Percentiles rank a stretch among this genome's conserved stretches.
Conservation (phyloP, 345 rosid species). For the Bruguiera gymnorhiza region DNA sequence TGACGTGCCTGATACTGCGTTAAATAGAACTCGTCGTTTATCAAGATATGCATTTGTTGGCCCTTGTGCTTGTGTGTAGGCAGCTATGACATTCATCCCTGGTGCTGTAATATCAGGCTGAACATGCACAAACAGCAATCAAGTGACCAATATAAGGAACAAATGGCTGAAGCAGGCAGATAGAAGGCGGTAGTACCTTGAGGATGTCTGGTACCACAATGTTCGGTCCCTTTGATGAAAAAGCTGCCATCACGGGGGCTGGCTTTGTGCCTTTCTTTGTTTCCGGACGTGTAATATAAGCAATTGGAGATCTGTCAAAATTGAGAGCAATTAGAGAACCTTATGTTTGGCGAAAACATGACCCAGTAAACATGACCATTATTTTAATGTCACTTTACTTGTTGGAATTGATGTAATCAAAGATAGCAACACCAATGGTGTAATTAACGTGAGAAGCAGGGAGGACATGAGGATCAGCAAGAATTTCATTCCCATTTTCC, state of each 20-base stretch:
- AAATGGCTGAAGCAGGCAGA: too few species aligned
- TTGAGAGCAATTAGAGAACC: neutral
- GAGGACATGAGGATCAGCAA: constrained; percentile 22
- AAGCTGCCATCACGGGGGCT: constrained; percentile 29
- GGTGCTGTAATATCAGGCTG: constrained; percentile 39
- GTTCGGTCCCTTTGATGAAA: constrained; percentile 28
- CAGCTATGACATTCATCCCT: constrained; percentile 31
- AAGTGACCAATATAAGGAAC: too few species aligned
- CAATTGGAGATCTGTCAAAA: constrained; percentile 17
- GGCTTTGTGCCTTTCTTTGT: constrained; percentile 15
- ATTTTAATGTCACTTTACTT: constrained; percentile 10
- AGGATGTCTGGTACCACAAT: neutral
- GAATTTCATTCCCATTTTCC: constrained; percentile 12
- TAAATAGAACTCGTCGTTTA: constrained; percentile 20
- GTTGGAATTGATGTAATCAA: constrained; percentile 24
- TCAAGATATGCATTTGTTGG: constrained; percentile 28
- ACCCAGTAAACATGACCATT: too few species aligned
- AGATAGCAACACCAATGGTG: constrained; percentile 19
- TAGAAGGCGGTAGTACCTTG: too few species aligned
- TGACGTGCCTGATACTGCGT: constrained; percentile 29
- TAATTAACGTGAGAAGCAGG: constrained; percentile 25
- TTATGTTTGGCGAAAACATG: neutral
- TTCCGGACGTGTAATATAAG: constrained; percentile 15
- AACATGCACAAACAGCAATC: neutral
- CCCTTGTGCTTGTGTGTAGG: constrained; percentile 22